Conservation (phyloP, 2,329 filamentous ascomycete species). For the Piedraia hortae region DNA sequence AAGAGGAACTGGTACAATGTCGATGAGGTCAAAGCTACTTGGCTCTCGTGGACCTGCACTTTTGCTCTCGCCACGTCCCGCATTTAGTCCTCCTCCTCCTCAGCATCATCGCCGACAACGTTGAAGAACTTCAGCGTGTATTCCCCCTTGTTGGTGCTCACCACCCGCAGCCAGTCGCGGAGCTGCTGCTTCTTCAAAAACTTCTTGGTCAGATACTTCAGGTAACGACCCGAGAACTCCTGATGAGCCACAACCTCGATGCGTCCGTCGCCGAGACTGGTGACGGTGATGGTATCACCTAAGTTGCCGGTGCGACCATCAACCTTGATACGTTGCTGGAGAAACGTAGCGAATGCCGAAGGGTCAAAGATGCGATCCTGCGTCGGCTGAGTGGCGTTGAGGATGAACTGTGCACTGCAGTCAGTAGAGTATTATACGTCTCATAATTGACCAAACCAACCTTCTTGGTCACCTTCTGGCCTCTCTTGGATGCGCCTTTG, state of each 20-base stretch:
- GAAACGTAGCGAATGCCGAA: constrained; percentile 97
- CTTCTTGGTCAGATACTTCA: constrained; percentile 99
- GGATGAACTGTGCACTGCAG: constrained; percentile 70
- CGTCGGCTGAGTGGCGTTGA: constrained; percentile 95
- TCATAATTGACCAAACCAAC: constrained; percentile 26
- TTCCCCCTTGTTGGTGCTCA: constrained; percentile 89
- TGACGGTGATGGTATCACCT: constrained; percentile 74
- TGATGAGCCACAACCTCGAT: constrained; percentile 94
- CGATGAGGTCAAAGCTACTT: too few relatives aligned
- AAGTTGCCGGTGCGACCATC: constrained; percentile 96
- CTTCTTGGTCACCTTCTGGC: constrained; percentile 63
- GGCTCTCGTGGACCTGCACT: too few relatives aligned
- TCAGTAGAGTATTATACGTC: too few relatives aligned
- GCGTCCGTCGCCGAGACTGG: constrained; percentile 83
- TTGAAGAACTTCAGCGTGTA: constrained; percentile 99
- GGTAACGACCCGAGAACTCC: constrained; percentile 92
- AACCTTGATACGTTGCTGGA: constrained; percentile 99
- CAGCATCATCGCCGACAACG: constrained; percentile 91
- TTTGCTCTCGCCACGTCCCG: too few relatives aligned
- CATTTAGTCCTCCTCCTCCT: constrained; percentile 89
- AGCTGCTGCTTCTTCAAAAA: constrained; percentile 99
- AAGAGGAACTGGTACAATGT: too few relatives aligned
- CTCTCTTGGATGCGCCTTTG: constrained; percentile 18
- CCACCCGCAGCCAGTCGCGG: constrained; percentile 97
- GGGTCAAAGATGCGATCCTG: constrained; percentile 99